Base-by-base conservation (phyloP, 768 basidiomycete species). In the Crepidotus variabilis region DNA sequence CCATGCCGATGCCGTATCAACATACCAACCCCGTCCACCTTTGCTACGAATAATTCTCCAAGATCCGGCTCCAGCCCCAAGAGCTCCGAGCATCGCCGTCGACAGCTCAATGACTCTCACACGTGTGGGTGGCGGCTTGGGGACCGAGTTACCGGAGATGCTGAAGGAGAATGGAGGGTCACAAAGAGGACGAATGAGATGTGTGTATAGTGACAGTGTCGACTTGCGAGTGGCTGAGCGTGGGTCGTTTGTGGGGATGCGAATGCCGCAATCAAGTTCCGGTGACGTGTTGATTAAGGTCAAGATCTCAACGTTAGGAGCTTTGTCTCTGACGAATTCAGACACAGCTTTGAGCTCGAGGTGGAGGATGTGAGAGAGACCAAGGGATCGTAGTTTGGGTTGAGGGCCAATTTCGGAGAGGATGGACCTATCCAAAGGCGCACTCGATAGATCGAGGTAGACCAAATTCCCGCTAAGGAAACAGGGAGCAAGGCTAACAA, bases 1-100 rank as follows among this genome's bases (percentile, higher is more conserved):
- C 94, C 94, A 97, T 2, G 87, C 90, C 58, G 85, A 86, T 21
- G 90, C 90, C 0, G 87, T 83, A 69, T 98, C 90, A 51, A 95
- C 92, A 65, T 93, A 97, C 94, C 95, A 98, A 2, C 93, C 94
- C 21, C 96, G 75, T 1, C 93, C 88, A 7, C 96, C 96, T 69
- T 97, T 97, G 65, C 92, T 93, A 57, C 84, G 79, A n/a, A 98
- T 78, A 57, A 90, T 88, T 52, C 88, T 81, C 96, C 96, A 99
- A 28, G 88, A 75, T 4, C 87, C 90, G 0, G 86, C 91, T 3
- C 92, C 93, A 1, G 79, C 81, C 6, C 92, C 92, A 1, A 96
- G 76, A 4, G 81, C 81, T 48, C 82, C 76, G 5, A 98, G 79
- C 61, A 92, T 78, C 20, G 80, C 75, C 14, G 84, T 80, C 28